phyloP scores from a whole-genome alignment of 768 basidiomycete species.

The Gymnopilus dilepis region DNA sequence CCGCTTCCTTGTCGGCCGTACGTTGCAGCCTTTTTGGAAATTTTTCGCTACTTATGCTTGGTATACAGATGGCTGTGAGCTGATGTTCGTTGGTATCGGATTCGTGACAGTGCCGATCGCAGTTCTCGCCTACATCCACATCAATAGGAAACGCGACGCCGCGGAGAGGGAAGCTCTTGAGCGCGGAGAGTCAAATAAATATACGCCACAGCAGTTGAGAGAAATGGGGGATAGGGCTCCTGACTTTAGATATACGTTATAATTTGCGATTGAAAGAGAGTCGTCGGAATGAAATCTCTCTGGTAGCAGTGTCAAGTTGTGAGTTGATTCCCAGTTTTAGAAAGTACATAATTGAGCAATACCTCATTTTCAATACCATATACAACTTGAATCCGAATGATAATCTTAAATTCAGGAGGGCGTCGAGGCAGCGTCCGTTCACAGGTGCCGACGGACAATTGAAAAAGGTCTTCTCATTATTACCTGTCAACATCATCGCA shows the following conservation, averaged over 20 bases:
- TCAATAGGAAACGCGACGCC: constrained; percentile 60
- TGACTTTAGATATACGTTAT: constrained; percentile 28
- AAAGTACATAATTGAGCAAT: too few relatives aligned
- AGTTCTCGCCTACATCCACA: constrained; percentile 54
- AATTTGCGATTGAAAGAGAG: too few relatives aligned
- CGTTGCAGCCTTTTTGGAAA: not conserved
- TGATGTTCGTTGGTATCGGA: constrained; percentile 74
- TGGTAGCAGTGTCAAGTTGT: too few relatives aligned
- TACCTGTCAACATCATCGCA: too few relatives aligned
- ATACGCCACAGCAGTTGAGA: constrained; percentile 41
- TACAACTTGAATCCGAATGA: too few relatives aligned
- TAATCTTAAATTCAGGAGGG: too few relatives aligned
- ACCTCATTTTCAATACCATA: too few relatives aligned
- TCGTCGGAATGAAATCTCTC: too few relatives aligned
- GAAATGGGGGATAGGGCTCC: constrained; percentile 29
- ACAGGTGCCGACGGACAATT: too few relatives aligned
- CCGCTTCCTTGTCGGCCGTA: constrained; percentile 66
- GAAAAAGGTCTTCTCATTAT: too few relatives aligned
- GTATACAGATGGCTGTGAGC: constrained; percentile 66
- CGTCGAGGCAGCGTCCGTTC: too few relatives aligned
- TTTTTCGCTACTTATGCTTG: not conserved
- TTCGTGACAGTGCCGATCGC: constrained; percentile 55
- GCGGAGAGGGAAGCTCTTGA: constrained; percentile 32
- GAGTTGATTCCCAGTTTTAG: too few relatives aligned
- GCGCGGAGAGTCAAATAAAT: constrained; percentile 37